Evolutionary conservation across 805 yeast genomes (phyloP).

Genomic region (Candida xiaguanensis): DNA sequence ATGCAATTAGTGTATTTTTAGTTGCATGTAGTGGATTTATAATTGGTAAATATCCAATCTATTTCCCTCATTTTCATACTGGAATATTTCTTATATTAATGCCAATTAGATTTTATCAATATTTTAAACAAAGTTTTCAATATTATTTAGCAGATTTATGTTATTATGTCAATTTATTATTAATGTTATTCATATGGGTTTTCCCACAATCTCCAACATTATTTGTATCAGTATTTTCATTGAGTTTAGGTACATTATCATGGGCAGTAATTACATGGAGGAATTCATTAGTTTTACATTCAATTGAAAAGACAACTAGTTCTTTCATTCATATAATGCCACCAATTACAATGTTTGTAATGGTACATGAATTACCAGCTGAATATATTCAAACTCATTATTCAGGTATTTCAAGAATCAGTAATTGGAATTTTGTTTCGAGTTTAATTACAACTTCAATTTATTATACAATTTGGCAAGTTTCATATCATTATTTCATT

Average conservation of each 20-base stretch:
- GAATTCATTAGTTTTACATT: slow-evolving; percentile 86
- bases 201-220: slow-evolving; percentile 70
- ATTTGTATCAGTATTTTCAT: slow-evolving; percentile 79
- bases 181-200: slow-evolving; percentile 74
- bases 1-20: slow-evolving; percentile 64
- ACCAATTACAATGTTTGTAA: slow-evolving; percentile 79
- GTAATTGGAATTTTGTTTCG: slow-evolving; percentile 63
- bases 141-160: slow-evolving; percentile 91
- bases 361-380: slow-evolving; percentile 70
- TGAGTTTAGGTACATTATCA: slow-evolving; percentile 83
- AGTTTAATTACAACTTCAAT: slow-evolving; percentile 78
- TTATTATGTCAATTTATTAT: slow-evolving; percentile 77
- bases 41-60: slow-evolving; percentile 73
- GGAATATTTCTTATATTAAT: slow-evolving; percentile 55
- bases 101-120: slow-evolving; percentile 83
- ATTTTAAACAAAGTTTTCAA: slow-evolving; percentile 74
- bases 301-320: slow-evolving; percentile 87
- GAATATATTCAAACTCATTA: slow-evolving; percentile 56
- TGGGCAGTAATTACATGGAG: slow-evolving; percentile 97
- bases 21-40: slow-evolving; percentile 71
- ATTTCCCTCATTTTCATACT: slow-evolving; percentile 76
- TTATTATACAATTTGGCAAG: slow-evolving; percentile 87
- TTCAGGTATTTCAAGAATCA: slow-evolving; percentile 71
- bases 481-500: slow-evolving; percentile 84
- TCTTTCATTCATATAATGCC: slow-evolving; percentile 91